phyloP scores from a whole-genome alignment of 306 rosid species.

The Pyrus betulifolia region DNA sequence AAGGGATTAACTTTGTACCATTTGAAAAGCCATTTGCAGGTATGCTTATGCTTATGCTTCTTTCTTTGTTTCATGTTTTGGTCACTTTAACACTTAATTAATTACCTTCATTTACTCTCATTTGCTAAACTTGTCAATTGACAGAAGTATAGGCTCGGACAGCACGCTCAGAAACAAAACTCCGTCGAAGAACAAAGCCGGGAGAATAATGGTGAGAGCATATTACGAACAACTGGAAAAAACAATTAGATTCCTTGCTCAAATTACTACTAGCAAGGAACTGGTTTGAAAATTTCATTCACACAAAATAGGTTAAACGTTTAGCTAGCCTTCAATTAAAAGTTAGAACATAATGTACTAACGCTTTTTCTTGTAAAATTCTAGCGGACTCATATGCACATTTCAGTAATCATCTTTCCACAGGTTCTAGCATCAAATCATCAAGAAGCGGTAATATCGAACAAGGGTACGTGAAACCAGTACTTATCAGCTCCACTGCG shows the following conservation, averaged over 20 bases:
- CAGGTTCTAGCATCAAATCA: conserved; percentile 36
- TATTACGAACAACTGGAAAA: neutral
- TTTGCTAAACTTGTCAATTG: conserved; percentile 4
- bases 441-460: conserved; percentile 40
- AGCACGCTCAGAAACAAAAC: conserved; percentile 44
- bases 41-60: neutral
- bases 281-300: neutral
- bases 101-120: too few relatives aligned
- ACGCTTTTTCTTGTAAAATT: neutral
- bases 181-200: conserved; percentile 46
- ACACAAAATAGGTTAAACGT: neutral
- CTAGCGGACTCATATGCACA: conserved; percentile 51
- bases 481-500: neutral
- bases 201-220: conserved; percentile 48
- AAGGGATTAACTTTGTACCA: conserved; percentile 94
- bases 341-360: neutral
- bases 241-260: neutral
- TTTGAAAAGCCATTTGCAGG: conserved; percentile 99
- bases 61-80: neutral
- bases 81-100: neutral
- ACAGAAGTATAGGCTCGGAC: conserved; percentile 94
- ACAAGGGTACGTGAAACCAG: conserved; percentile 41
- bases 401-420: conserved; percentile 32
- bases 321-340: neutral
- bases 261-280: neutral